Conservation (phyloP, 495 filamentous ascomycete genomes). For the Xylaria intraflava region DNA sequence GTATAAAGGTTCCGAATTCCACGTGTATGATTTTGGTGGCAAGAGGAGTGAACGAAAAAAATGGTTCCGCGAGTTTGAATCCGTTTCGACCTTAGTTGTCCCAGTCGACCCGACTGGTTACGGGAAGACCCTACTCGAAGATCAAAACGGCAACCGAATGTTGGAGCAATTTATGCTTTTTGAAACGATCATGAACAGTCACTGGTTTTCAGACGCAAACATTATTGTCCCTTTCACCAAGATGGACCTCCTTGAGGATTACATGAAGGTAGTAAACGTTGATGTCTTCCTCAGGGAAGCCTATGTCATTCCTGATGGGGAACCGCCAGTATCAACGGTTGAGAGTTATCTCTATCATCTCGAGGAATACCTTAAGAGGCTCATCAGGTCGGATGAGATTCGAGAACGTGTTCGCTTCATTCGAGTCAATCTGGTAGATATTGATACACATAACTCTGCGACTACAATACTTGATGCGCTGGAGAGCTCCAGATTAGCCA, state of each 20-base stretch:
- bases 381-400: not conserved
- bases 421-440: not conserved
- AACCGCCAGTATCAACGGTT: not conserved
- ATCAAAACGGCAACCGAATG: not conserved
- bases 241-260: not conserved
- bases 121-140: not conserved
- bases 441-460: not conserved
- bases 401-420: not conserved
- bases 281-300: not conserved
- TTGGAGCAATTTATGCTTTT: not conserved
- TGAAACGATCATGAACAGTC: not conserved
- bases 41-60: constrained; percentile 94
- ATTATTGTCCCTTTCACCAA: not conserved
- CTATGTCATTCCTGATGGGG: not conserved
- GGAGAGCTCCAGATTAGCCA: not conserved
- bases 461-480: not conserved
- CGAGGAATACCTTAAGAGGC: not conserved
- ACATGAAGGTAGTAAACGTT: not conserved
- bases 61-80: constrained; percentile 97
- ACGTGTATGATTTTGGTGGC: constrained; percentile 95
- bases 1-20: not conserved
- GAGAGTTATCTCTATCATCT: not conserved
- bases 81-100: constrained; percentile 44
- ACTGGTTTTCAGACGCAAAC: not conserved
- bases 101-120: not conserved